Percentiles rank a stretch among this genome's conserved stretches.
Evolutionary conservation across 768 basidiomycete genomes (phyloP).

Genomic region (Terana coerulea): DNA sequence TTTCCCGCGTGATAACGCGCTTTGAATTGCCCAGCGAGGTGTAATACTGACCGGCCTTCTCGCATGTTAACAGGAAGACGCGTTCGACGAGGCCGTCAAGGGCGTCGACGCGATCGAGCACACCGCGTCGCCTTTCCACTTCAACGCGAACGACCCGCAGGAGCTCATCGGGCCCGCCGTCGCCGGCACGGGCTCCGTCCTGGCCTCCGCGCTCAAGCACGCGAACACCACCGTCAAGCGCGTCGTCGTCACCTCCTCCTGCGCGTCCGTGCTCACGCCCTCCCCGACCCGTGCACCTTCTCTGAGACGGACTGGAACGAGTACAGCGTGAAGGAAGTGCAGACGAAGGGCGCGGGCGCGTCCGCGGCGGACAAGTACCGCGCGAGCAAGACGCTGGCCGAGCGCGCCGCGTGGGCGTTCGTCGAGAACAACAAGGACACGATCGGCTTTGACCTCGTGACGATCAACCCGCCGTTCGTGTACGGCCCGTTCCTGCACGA

Average conservation of each 20-base stretch:
- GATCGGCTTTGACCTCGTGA: conserved; percentile 31
- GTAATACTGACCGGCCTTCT: not conserved
- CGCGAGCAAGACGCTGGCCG: conserved; percentile 65
- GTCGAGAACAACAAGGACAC: conserved; percentile 18
- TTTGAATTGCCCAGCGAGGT: too few species aligned
- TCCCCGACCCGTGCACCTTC: conserved; percentile 25
- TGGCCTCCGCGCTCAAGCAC: conserved; percentile 31
- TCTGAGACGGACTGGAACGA: conserved; percentile 47
- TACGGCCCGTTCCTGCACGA: conserved; percentile 15
- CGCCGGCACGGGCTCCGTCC: conserved; percentile 36
- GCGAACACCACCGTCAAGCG: conserved; percentile 46
- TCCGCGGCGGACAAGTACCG: conserved; percentile 42
- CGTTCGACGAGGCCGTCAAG: conserved; percentile 22
- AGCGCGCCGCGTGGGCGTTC: conserved; percentile 29
- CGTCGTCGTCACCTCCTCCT: conserved; percentile 66
- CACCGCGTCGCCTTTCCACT: conserved; percentile 17
- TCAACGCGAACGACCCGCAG: conserved; percentile 16
- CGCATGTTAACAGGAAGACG: conserved; percentile 11
- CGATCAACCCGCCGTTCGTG: conserved; percentile 35
- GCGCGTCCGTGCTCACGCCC: conserved; percentile 41
- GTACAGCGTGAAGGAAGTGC: conserved; percentile 24
- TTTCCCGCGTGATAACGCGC: too few species aligned
- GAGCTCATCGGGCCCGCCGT: conserved; percentile 41
- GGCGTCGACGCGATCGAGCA: conserved; percentile 23
- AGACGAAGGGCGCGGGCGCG: conserved; percentile 26